A percentile compares a stretch with the other conserved stretches of the same genome.
These are phyloP conservation scores for Fraxinus albicans DNA, from an alignment of 305 asterid genomes.

Conservation along the genomic window DNA sequence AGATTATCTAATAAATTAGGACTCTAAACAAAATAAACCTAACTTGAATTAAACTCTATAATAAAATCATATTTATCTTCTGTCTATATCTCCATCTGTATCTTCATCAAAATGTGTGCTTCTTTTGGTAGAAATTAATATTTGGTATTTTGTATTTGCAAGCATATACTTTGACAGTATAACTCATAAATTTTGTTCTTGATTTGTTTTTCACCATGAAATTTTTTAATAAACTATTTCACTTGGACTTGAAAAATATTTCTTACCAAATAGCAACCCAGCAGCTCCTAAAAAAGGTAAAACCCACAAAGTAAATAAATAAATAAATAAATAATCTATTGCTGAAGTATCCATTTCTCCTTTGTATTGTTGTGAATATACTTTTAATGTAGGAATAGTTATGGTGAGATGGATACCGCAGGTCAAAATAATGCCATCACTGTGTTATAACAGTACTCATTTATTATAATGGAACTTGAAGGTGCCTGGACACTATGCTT, in stretches of 20 bases:
- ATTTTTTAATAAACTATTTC: neutral
- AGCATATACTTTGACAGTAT: neutral
- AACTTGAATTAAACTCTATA: neutral
- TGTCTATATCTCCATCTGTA: neutral
- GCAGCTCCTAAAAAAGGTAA: neutral
- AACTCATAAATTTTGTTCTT: neutral
- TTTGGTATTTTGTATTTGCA: neutral
- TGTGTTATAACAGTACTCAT: neutral
- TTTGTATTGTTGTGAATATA: neutral
- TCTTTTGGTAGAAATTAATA: neutral
- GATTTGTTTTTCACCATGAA: neutral
- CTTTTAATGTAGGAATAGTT: neutral
- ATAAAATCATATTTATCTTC: neutral
- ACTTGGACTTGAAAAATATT: neutral
- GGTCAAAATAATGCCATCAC: neutral
- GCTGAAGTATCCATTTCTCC: neutral
- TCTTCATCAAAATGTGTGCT: neutral
- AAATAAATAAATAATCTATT: neutral
- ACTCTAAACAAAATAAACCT: neutral
- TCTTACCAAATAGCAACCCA: neutral
- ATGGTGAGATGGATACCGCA: neutral
- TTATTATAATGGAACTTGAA: no score
- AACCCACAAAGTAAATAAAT: neutral
- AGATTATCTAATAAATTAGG: neutral
- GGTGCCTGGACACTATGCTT: neutral